phyloP scores from a whole-genome alignment of 306 rosid species.

The Cicer yamashitae region DNA sequence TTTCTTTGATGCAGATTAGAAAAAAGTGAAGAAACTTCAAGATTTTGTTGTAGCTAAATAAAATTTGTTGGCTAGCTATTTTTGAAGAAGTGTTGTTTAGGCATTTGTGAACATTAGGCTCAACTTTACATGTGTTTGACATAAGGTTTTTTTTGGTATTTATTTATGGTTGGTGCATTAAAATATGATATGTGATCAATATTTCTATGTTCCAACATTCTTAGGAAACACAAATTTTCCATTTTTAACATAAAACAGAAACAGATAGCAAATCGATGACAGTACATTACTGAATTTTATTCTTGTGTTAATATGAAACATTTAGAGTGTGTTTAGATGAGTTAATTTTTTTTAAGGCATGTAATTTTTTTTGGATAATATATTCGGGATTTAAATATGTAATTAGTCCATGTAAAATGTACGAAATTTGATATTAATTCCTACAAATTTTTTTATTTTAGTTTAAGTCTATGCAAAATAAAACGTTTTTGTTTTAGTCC shows the following conservation, averaged over 20 bases:
- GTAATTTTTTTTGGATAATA: no score
- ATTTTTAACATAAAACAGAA: background rate
- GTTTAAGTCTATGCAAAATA: no score
- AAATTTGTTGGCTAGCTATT: constrained; percentile 27
- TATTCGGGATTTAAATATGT: no score
- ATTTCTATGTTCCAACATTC: constrained; percentile 18
- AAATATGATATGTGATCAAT: background rate
- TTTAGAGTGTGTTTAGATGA: background rate
- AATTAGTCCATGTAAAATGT: no score
- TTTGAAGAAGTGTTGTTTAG: constrained; percentile 25
- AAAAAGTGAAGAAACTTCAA: constrained; percentile 20
- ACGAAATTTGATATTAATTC: no score
- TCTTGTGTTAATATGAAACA: constrained; percentile 9
- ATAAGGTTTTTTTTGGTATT: constrained; percentile 19
- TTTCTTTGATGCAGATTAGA: constrained; percentile 26
- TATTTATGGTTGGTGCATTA: constrained; percentile 17
- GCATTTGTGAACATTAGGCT: constrained; percentile 30
- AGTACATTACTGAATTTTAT: constrained; percentile 12
- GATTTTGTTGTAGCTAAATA: constrained; percentile 32
- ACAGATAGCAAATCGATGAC: constrained; percentile 9
- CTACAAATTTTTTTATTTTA: no score
- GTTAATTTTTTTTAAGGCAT: no score
- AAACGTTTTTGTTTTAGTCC: no score
- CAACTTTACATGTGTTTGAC: constrained; percentile 30
- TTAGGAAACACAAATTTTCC: background rate